Percentiles rank a stretch among this genome's conserved stretches.
These are phyloP conservation scores for Trichosanthes truncata DNA, from an alignment of 306 rosid species.

Conservation along the genomic window DNA sequence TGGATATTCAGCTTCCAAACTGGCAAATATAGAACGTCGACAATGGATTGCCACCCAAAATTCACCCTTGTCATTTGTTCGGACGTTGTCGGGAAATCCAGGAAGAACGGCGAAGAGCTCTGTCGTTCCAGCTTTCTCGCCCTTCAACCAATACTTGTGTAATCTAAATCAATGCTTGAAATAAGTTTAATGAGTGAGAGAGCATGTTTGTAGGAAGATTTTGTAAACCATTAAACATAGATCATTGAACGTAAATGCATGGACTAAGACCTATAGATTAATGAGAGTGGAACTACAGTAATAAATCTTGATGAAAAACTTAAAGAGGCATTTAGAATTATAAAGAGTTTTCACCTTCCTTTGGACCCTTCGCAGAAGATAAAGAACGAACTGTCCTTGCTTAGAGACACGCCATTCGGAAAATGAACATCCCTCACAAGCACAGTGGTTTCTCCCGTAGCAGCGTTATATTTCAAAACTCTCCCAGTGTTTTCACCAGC, in stretches of 20 bases:
- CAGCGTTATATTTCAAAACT: slow-evolving; percentile 66
- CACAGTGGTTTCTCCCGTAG: slow-evolving; percentile 68
- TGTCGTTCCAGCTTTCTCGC: slow-evolving; percentile 69
- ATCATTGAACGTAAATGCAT: not conserved
- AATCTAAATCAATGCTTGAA: slow-evolving; percentile 39
- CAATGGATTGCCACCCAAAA: slow-evolving; percentile 79
- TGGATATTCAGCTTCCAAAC: slow-evolving; percentile 44
- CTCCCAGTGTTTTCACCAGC: slow-evolving; percentile 65
- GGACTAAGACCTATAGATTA: not conserved
- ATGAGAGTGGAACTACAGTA: not conserved
- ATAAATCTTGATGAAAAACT: not conserved
- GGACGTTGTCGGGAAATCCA: slow-evolving; percentile 81
- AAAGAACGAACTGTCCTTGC: slow-evolving; percentile 86
- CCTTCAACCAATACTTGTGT: slow-evolving; percentile 76
- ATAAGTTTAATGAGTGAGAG: not conserved
- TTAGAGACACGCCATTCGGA: slow-evolving; percentile 83
- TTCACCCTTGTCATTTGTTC: slow-evolving; percentile 69
- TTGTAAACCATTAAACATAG: not conserved
- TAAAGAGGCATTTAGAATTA: not conserved
- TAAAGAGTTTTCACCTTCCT: slow-evolving; percentile 54
- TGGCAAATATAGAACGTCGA: slow-evolving; percentile 26
- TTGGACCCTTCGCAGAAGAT: slow-evolving; percentile 51
- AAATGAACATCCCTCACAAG: slow-evolving; percentile 65
- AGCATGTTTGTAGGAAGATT: not conserved
- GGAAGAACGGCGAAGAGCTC: slow-evolving; percentile 72